A percentile compares a stretch with the other conserved stretches of the same genome.
These are phyloP conservation scores for Orbilia quercus DNA, from an alignment of 2,329 filamentous ascomycete genomes.

Conservation along the genomic window DNA sequence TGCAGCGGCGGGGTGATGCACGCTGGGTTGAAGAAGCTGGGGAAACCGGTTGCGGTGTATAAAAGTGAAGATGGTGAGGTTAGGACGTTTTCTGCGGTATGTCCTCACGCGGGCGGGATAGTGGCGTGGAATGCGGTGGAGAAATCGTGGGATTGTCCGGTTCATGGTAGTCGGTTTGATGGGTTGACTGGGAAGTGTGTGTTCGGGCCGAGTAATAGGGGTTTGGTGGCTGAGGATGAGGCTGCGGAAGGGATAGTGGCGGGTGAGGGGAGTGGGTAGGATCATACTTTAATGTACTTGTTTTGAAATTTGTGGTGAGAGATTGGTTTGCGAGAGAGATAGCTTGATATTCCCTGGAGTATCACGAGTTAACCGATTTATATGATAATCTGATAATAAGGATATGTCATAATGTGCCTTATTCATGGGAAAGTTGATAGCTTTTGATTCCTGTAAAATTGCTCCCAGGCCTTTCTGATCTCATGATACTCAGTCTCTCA, in stretches of 20 bases:
- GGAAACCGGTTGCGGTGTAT: constrained; percentile 69
- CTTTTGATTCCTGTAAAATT: no score
- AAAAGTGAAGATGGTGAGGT: constrained; percentile 69
- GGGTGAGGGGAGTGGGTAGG: background rate
- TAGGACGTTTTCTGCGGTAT: constrained; percentile 68
- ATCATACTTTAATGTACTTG: background rate
- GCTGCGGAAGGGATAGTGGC: constrained; percentile 23
- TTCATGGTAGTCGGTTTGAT: constrained; percentile 65
- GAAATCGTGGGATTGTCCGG: constrained; percentile 70
- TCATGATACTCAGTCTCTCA: no score
- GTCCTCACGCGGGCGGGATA: constrained; percentile 70
- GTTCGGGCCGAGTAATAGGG: constrained; percentile 62
- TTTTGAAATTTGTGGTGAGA: no score
- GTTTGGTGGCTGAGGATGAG: constrained; percentile 52
- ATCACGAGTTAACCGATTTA: no score
- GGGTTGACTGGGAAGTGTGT: constrained; percentile 62
- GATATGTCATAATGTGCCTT: no score
- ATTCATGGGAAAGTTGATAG: no score
- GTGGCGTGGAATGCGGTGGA: constrained; percentile 70
- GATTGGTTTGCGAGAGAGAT: no score
- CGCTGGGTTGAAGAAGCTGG: constrained; percentile 60
- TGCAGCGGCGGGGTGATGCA: constrained; percentile 70
- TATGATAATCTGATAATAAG: no score
- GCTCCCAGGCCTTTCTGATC: no score
- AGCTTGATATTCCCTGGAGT: no score